A percentile compares a stretch with the other conserved stretches of the same genome.
Evolutionary conservation across 2,329 filamentous ascomycete genomes (phyloP).

Genomic region (Xylaria sp.): DNA sequence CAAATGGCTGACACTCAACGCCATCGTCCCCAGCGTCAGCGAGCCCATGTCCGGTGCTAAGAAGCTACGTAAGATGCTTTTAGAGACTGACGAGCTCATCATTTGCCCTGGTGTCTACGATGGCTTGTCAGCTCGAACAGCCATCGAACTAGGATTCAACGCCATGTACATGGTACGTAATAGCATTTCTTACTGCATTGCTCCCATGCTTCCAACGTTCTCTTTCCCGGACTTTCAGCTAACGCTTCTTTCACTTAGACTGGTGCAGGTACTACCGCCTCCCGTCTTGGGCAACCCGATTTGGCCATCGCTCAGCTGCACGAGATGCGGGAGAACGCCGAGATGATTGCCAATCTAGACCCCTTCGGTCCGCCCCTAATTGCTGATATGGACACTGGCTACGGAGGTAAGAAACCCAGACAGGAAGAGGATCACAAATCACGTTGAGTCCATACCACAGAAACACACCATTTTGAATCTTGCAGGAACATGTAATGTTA

Average conservation of each 20-base stretch:
- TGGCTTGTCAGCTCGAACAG: constrained; percentile 60
- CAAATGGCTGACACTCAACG: constrained; percentile 39
- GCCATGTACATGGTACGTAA: constrained; percentile 61
- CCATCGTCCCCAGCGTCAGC: constrained; percentile 39
- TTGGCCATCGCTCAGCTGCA: constrained; percentile 62
- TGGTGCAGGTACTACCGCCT: constrained; percentile 64
- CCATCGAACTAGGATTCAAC: constrained; percentile 60
- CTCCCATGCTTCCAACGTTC: neutral
- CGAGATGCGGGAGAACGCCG: constrained; percentile 64
- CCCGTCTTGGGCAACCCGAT: constrained; percentile 63
- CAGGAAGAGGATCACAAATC: neutral
- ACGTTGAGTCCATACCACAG: neutral
- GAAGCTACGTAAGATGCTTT: constrained; percentile 49
- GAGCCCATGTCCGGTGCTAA: constrained; percentile 49
- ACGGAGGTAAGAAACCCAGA: constrained; percentile 56
- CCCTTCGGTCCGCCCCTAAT: constrained; percentile 60
- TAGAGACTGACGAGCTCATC: constrained; percentile 52
- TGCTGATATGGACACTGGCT: constrained; percentile 66
- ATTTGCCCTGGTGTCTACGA: constrained; percentile 63
- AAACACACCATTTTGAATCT: neutral
- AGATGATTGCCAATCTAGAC: constrained; percentile 64
- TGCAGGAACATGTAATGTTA: constrained; percentile 15
- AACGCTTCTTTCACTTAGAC: constrained; percentile 52
- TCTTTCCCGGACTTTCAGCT: constrained; percentile 14
- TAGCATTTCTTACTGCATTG: neutral